Evolutionary conservation across 2,329 filamentous ascomycete species (phyloP).

Genomic region (Alternaria sp.): DNA sequence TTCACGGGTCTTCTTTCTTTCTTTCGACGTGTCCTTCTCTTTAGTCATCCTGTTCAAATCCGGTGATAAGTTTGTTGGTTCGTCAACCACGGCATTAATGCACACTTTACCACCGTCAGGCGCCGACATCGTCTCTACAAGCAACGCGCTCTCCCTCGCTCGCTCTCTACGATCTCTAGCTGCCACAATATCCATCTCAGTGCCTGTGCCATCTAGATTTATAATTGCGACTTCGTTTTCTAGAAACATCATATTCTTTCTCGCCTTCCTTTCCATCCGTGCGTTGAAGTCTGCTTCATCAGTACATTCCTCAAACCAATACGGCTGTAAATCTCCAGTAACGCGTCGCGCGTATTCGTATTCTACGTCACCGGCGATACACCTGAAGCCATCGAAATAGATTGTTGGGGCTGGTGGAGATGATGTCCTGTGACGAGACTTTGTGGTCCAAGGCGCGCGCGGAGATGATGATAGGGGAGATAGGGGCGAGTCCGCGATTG

Average conservation of each 20-base stretch:
- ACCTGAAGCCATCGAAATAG: conserved; percentile 11
- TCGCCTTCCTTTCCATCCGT: background rate
- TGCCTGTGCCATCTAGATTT: background rate
- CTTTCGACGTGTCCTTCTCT: background rate
- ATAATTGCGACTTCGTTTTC: background rate
- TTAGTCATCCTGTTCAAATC: background rate
- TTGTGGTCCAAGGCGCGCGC: too few species aligned
- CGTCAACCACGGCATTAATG: background rate
- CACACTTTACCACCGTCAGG: background rate
- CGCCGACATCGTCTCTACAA: background rate
- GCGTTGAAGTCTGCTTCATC: background rate
- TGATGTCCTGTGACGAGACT: background rate
- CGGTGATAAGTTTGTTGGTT: background rate
- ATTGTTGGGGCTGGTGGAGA: background rate
- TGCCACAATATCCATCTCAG: background rate
- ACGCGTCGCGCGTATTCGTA: background rate
- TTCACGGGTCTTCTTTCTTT: background rate
- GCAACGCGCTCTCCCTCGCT: background rate
- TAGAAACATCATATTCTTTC: background rate
- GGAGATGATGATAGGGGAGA: background rate
- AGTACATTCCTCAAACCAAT: conserved; percentile 9
- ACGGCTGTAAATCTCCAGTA: background rate
- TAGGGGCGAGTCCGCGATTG: background rate
- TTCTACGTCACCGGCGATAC: background rate
- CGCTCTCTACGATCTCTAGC: background rate